A percentile compares a stretch with the other conserved stretches of the same genome.
phyloP scores from a whole-genome alignment of 129 eudicot species.

The Smallanthus sonchifolius region DNA sequence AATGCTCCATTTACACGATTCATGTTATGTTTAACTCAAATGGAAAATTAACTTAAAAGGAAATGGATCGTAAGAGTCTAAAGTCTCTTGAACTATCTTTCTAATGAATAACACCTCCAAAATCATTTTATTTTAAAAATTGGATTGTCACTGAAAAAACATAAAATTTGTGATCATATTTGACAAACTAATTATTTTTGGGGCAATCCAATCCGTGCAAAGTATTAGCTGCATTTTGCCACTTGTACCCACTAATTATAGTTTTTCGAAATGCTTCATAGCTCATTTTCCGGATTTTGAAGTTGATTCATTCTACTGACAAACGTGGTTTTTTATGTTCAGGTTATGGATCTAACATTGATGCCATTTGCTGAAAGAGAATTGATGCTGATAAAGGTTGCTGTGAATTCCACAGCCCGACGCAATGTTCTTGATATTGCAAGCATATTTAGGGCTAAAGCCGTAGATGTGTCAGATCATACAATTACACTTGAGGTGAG shows the following conservation, averaged over 20 bases:
- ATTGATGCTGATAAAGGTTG: slow-evolving; percentile 82
- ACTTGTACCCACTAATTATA: not conserved
- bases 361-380: slow-evolving; percentile 91
- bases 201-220: not conserved
- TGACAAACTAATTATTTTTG: not conserved
- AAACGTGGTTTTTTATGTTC: slow-evolving; percentile 17
- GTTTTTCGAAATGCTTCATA: not conserved
- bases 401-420: slow-evolving; percentile 80
- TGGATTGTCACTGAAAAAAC: not conserved
- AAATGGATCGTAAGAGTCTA: not conserved
- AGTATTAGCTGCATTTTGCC: not conserved
- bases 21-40: not conserved
- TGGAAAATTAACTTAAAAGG: not conserved
- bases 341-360: slow-evolving; percentile 72
- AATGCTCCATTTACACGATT: not conserved
- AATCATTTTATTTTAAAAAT: not conserved
- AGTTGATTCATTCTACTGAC: slow-evolving; percentile 12
- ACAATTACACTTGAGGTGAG: slow-evolving; percentile 88
- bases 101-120: not conserved
- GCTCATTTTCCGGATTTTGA: not conserved
- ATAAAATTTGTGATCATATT: not conserved
- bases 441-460: slow-evolving; percentile 90
- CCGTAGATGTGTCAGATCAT: slow-evolving; percentile 94
- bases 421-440: slow-evolving; percentile 96
- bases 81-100: not conserved